These are phyloP conservation scores for Fraxinus excelsior DNA, from an alignment of 257 asterid genomes.

Conservation along the genomic window DNA sequence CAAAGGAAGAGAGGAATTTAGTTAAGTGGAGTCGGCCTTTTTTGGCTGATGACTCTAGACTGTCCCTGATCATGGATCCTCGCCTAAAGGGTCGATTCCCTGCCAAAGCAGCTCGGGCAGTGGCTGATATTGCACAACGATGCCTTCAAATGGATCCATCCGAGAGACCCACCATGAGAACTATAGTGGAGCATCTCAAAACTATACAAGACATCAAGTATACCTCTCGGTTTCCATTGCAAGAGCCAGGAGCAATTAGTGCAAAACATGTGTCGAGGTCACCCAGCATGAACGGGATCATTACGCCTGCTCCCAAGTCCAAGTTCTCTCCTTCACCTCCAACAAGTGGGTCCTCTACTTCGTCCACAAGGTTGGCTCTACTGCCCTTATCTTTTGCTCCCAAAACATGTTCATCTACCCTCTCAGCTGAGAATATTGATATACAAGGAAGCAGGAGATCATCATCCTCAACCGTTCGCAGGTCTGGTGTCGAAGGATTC, in stretches of 20 bases:
- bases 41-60: conserved; percentile 76
- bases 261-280: conserved; percentile 73
- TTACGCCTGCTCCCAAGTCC: conserved; percentile 50
- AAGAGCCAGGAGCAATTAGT: conserved; percentile 72
- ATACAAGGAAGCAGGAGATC: conserved; percentile 61
- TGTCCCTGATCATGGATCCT: conserved; percentile 88
- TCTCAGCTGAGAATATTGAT: conserved; percentile 55
- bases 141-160: conserved; percentile 90
- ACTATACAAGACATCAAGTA: conserved; percentile 77
- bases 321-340: conserved; percentile 58
- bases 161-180: conserved; percentile 90
- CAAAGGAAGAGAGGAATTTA: conserved; percentile 83
- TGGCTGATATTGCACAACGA: conserved; percentile 83
- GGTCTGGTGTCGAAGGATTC: conserved; percentile 72
- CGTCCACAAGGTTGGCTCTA: conserved; percentile 44
- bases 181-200: conserved; percentile 70
- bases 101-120: conserved; percentile 73
- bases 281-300: conserved; percentile 78
- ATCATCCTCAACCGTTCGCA: conserved; percentile 51
- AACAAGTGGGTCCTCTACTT: conserved; percentile 38
- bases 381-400: conserved; percentile 62
- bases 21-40: conserved; percentile 89
- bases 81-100: conserved; percentile 87
- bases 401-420: conserved; percentile 49
- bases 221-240: conserved; percentile 81